Percentiles rank a stretch among this genome's conserved stretches.
phyloP scores from a whole-genome alignment of 2,329 filamentous ascomycete species.

The Colletotrichum sp. region DNA sequence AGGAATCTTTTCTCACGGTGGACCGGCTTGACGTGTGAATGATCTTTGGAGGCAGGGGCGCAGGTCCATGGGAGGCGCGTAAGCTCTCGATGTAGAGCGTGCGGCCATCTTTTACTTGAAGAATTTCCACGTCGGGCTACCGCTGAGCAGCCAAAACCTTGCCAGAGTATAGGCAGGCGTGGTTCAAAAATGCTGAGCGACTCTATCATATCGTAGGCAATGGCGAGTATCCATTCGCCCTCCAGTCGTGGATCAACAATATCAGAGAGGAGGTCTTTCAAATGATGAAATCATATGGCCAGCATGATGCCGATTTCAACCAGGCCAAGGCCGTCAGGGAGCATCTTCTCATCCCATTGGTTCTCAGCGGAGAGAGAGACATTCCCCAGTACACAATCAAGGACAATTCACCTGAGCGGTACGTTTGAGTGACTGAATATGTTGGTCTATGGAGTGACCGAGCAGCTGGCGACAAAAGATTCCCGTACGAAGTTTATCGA shows the following conservation, averaged over 20 bases:
- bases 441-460: not conserved
- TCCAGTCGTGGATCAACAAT: not conserved
- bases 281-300: not conserved
- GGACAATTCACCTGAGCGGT: not conserved
- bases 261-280: not conserved
- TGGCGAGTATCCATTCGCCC: not conserved
- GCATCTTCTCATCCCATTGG: not conserved
- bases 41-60: not conserved
- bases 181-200: conserved; percentile 23
- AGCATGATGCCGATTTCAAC: too few species aligned
- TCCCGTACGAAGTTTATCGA: not conserved
- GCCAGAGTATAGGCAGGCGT: conserved; percentile 1
- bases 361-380: not conserved
- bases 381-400: not conserved
- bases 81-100: not conserved
- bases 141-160: not conserved
- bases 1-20: not conserved
- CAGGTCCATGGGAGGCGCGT: not conserved
- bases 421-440: not conserved
- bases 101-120: not conserved
- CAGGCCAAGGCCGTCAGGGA: too few species aligned
- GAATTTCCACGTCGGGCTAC: not conserved
- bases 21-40: not conserved
- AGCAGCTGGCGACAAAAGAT: not conserved
- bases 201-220: not conserved